These are phyloP conservation scores for Thraustotheca clavata DNA, from an alignment of 352 stramenopile genomes.

Conservation along the genomic window DNA sequence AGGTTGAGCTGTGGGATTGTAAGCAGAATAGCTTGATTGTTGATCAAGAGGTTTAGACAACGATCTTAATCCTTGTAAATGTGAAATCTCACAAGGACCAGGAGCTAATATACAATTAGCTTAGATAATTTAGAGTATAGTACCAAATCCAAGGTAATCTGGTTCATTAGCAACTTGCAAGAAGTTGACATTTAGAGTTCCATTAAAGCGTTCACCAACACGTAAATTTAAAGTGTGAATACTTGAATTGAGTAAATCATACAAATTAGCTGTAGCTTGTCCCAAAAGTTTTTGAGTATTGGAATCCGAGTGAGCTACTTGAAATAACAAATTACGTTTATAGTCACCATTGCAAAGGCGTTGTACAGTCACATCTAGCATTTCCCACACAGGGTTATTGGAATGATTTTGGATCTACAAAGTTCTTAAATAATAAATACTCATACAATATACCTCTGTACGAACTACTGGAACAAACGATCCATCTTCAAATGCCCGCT, in stretches of 20 bases:
- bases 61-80: slow-evolving; percentile 1
- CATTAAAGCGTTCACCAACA: neutral
- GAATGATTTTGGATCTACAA: slow-evolving; percentile 57
- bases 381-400: slow-evolving; percentile 55
- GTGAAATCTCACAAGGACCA: slow-evolving; percentile 5
- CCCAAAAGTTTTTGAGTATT: slow-evolving; percentile 65
- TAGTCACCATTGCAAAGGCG: slow-evolving; percentile 74
- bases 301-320: slow-evolving; percentile 78
- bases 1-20: neutral
- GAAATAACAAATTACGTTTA: slow-evolving; percentile 49
- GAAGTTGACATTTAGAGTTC: neutral
- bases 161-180: neutral
- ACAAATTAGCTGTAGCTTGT: slow-evolving; percentile 41
- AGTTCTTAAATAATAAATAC: too few relatives aligned
- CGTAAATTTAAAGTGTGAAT: neutral
- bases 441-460: slow-evolving; percentile 1
- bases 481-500: slow-evolving; percentile 12
- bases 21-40: neutral
- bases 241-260: slow-evolving; percentile 35
- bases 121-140: neutral
- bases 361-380: slow-evolving; percentile 47
- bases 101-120: neutral
- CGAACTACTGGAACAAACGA: slow-evolving; percentile 12
- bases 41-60: neutral
- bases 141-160: neutral